A percentile compares a stretch with the other conserved stretches of the same genome.
These are phyloP conservation scores for Angomonas deanei DNA, from an alignment of 208 protist species.

Conservation along the genomic window DNA sequence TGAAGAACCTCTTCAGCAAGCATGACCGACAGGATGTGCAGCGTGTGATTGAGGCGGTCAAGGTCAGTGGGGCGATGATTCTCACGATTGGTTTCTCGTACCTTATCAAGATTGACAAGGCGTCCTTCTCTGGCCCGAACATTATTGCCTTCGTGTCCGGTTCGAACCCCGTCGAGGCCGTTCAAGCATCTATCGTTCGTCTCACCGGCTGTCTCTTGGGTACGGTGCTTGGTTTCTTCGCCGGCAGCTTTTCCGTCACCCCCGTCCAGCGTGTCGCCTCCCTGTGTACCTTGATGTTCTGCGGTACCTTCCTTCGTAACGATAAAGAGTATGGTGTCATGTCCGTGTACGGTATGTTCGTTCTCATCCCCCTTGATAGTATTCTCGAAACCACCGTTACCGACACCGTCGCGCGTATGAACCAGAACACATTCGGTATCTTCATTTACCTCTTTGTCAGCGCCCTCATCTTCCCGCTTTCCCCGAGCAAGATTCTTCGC, in stretches of 20 bases:
- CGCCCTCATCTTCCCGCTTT: slow-evolving; percentile 63
- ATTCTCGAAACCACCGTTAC: slow-evolving; percentile 42
- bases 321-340: slow-evolving; percentile 85
- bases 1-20: slow-evolving; percentile 35
- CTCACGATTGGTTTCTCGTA: slow-evolving; percentile 75
- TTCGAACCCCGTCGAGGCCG: slow-evolving; percentile 78
- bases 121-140: slow-evolving; percentile 71
- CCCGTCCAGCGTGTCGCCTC: slow-evolving; percentile 67
- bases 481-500: slow-evolving; percentile 62
- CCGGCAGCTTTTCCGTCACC: slow-evolving; percentile 65
- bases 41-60: slow-evolving; percentile 81
- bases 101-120: slow-evolving; percentile 55
- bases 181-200: slow-evolving; percentile 80
- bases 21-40: slow-evolving; percentile 68
- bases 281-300: slow-evolving; percentile 77
- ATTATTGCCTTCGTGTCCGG: slow-evolving; percentile 88
- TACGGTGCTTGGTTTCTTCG: slow-evolving; percentile 85
- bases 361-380: slow-evolving; percentile 75
- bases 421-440: slow-evolving; percentile 88
- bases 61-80: slow-evolving; percentile 85
- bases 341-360: slow-evolving; percentile 84
- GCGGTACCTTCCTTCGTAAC: slow-evolving; percentile 70
- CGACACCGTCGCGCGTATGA: slow-evolving; percentile 77
- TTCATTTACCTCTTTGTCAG: slow-evolving; percentile 88
- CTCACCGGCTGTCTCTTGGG: slow-evolving; percentile 83